These are phyloP conservation scores for Hypsizygus marmoreus DNA, from an alignment of 768 basidiomycete species.

Conservation along the genomic window DNA sequence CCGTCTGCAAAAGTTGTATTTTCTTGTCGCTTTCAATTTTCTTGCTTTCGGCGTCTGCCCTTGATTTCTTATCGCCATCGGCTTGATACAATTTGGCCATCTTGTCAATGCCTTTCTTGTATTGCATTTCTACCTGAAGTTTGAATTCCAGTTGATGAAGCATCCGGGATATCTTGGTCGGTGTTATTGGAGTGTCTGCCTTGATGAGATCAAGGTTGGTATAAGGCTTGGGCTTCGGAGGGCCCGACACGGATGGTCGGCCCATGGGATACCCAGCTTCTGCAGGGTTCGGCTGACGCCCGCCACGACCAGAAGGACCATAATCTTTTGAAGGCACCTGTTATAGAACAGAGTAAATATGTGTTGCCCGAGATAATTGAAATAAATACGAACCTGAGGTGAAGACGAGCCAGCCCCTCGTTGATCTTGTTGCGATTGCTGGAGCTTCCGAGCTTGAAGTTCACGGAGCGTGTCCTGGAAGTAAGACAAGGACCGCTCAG, in stretches of 20 bases:
- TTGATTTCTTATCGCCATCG: constrained; percentile 96
- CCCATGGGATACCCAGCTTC: constrained; percentile 35
- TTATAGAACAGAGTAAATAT: constrained; percentile 20
- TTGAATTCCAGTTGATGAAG: constrained; percentile 99
- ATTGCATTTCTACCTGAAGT: constrained; percentile 96
- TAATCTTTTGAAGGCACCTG: constrained; percentile 57
- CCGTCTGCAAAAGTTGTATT: constrained; percentile 88
- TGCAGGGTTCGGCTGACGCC: constrained; percentile 40
- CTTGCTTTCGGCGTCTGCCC: constrained; percentile 92
- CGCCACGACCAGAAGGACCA: constrained; percentile 37
- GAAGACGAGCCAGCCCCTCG: constrained; percentile 49
- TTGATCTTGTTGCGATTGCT: constrained; percentile 53
- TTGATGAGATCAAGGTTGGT: constrained; percentile 93
- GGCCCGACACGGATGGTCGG: constrained; percentile 37
- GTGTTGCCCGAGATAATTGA: constrained; percentile 14
- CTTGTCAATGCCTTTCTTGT: constrained; percentile 98
- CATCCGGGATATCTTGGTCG: constrained; percentile 96
- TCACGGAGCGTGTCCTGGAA: constrained; percentile 86
- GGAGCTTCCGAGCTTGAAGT: constrained; percentile 75
- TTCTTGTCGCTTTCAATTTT: constrained; percentile 95
- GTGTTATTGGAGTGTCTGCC: constrained; percentile 94
- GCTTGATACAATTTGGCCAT: constrained; percentile 97
- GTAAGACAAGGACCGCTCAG: constrained; percentile 81
- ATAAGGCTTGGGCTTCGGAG: constrained; percentile 64
- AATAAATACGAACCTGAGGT: constrained; percentile 39